Base-by-base conservation (phyloP, 371 early-diverging fungal genomes). In the Lichtheimia hyalospora region DNA sequence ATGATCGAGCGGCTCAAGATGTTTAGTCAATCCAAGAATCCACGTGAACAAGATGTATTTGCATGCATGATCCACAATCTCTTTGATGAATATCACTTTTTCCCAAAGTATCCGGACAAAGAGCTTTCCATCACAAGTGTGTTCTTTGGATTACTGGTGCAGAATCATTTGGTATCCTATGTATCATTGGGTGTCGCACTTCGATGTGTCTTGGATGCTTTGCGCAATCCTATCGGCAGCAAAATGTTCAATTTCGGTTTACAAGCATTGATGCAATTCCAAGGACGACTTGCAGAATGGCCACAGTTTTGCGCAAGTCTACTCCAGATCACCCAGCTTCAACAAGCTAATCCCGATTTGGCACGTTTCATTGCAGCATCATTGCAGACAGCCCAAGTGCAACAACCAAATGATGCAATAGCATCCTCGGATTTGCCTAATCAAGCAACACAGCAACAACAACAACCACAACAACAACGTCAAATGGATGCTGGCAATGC, bases 1-100 rank as follows among this genome's bases (percentile, higher is more conserved):
- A 82, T 93, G 64, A 84, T 94, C 16, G 89, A 90, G 14, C 66
- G 85, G 15, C 77, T 95, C 21, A 80, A 81, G 60, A 70, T 74
- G 44, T 90, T 90, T 64, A 90, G 87, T 60, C 81, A 76, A n/a
- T 90, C 93, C 5, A 66, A 76, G 24, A 83, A 83, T 58, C 70
- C 77, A n/a, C 79, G 89, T 16, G 92, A 93, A 46, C 88, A 86
- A 70, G 89, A 93, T 43, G 74, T 91, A 8, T 93, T 84, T 72
- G 86, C 84, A 14, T 92, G 90, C 70, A 92, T 93, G 89, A 86
- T 93, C 28, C 89, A 90, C 69, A 89, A 89, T 53, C 73, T 94
- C n/a, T 89, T 98, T 70, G 98, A 97, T 62, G 98, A 98, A 71
- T 96, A 92, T 73, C 86, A 89, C 46, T 97, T 93, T 64, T 96